Percentiles rank a stretch among this genome's conserved stretches.
phyloP scores from a whole-genome alignment of 2,329 filamentous ascomycete species.

The Domatiomyces globalis region DNA sequence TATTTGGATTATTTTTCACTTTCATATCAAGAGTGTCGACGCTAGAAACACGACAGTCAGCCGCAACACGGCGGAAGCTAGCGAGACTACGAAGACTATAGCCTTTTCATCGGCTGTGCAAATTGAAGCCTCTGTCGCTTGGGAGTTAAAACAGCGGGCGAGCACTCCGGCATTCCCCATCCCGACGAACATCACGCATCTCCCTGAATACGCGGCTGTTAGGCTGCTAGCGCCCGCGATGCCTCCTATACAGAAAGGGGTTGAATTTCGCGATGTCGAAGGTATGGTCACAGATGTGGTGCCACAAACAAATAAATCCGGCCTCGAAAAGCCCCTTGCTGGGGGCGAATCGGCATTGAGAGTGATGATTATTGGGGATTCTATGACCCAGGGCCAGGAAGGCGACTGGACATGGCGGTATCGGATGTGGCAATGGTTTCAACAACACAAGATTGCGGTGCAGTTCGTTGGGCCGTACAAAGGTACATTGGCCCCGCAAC shows the following conservation, averaged over 20 bases:
- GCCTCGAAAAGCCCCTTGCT: not conserved
- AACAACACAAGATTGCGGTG: not conserved
- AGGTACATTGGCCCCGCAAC: not conserved
- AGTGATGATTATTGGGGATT: not conserved
- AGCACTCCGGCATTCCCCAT: not conserved
- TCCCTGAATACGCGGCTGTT: not conserved
- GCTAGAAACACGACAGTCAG: not conserved
- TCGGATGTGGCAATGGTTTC: not conserved
- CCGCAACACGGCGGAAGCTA: no score
- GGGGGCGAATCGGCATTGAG: not conserved
- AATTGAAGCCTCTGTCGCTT: not conserved
- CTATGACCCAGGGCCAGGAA: not conserved
- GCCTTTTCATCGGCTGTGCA: not conserved
- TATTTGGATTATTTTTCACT: not conserved
- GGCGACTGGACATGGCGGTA: not conserved
- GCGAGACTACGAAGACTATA: not conserved
- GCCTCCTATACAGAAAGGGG: not conserved
- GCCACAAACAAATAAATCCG: not conserved
- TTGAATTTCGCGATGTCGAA: not conserved
- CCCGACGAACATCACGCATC: not conserved
- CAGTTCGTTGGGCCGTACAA: not conserved
- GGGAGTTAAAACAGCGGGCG: not conserved
- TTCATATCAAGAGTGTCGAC: not conserved
- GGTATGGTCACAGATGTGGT: not conserved
- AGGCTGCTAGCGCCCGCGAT: not conserved